A percentile compares a stretch with the other conserved stretches of the same genome.
Conservation (phyloP, 2,329 filamentous ascomycete genomes). For the Aschersonia sp. region DNA sequence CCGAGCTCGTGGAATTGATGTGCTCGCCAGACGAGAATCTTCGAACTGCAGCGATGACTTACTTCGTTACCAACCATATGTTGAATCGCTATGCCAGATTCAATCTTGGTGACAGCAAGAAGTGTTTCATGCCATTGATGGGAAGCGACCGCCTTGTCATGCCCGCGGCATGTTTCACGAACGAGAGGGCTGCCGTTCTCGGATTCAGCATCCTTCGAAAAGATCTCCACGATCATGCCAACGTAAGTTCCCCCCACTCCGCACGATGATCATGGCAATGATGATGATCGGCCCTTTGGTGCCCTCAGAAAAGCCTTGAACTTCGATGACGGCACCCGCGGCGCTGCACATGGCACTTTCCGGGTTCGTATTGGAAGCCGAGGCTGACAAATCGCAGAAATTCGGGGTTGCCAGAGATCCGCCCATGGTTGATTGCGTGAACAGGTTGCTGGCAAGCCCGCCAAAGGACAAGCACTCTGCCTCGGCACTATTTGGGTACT, state of each 20-base stretch:
- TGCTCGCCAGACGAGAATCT: slow-evolving; percentile 41
- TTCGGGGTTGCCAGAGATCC: slow-evolving; percentile 80
- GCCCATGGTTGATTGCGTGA: slow-evolving; percentile 60
- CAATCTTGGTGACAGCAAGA: slow-evolving; percentile 37
- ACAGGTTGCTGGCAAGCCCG: slow-evolving; percentile 55
- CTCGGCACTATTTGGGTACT: slow-evolving; percentile 64
- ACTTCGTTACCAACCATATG: slow-evolving; percentile 70
- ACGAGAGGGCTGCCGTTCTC: slow-evolving; percentile 60
- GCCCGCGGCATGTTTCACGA: slow-evolving; percentile 70
- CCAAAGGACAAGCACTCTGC: slow-evolving; percentile 55
- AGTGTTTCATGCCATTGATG: slow-evolving; percentile 59
- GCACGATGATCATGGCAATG: no score
- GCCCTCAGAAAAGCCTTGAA: no score
- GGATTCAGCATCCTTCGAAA: slow-evolving; percentile 65
- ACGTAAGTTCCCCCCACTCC: slow-evolving; percentile 17
- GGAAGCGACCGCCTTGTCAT: slow-evolving; percentile 52
- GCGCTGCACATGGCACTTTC: no score
- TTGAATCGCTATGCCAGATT: slow-evolving; percentile 59
- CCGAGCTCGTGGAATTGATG: slow-evolving; percentile 69
- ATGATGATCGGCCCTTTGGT: no score
- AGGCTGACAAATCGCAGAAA: slow-evolving; percentile 29
- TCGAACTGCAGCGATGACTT: slow-evolving; percentile 58
- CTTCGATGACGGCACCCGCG: no score
- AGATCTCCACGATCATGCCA: slow-evolving; percentile 67
- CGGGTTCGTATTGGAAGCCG: no score